Base-by-base conservation (phyloP, 331 rosid species). In the Quercus tomentella region DNA sequence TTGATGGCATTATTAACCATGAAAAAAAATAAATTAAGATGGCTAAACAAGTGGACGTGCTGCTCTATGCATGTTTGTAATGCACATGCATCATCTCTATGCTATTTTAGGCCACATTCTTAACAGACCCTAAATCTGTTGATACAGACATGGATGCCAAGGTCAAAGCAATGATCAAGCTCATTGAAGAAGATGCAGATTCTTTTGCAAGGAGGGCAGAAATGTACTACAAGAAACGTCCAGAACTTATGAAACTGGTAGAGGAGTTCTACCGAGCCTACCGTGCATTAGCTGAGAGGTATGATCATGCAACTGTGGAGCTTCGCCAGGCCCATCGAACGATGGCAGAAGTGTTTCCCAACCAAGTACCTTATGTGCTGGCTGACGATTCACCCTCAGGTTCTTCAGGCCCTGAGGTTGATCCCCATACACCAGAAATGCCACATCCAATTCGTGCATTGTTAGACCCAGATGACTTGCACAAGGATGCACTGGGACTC, bases 191-290 rank as follows among this genome's bases (percentile, higher is more conserved):
- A 87, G 99, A 96, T 85, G 99, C 99, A 35, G 99, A 96, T 78
- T 93, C 99, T 70, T 96, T 96, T 89, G 98, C 99, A 69, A 92
- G 98, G 85, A 93, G 94, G 83, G 99, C 99, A 79, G 99, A 96
- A 82, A 96, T 96, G 99, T 96, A 96, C 89, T 96, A 93, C 73
- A 93, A 93, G 89, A 96, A 96, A 86, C 97, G 97, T 2, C 99
- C 99, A 3, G 99, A 96, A 87, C 97, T 96, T 65, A 92, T 92
- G 92, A 93, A 96, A 79, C 57, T 96, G 75, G 97, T 96, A 54
- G 99, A 96, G 85, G 99, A 96, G 89, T 92, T 96, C 89, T 92
- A 96, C 87, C 91, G 98, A 79, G 97, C 99, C 52, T 96, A 96
- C 89, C 98, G 99, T 62, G 99, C 99, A 75, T 85, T 96, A 70